phyloP scores from a whole-genome alignment of 1,284 basidiomycete species.

The Erythrobasidium hasegawianum region DNA sequence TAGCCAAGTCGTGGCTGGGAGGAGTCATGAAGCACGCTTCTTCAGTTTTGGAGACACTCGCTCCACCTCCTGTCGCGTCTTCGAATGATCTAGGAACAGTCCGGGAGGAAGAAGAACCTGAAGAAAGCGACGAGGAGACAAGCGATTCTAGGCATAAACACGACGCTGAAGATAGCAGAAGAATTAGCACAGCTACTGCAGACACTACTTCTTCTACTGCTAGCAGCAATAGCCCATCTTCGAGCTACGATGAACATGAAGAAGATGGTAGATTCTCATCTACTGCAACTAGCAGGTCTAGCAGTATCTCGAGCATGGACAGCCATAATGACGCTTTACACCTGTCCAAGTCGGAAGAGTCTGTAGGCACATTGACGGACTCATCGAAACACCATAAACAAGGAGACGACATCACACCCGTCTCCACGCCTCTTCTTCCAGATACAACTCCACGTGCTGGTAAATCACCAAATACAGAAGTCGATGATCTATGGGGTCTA shows the following conservation, averaged over 20 bases:
- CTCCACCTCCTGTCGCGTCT: constrained; percentile 11
- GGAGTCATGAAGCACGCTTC: constrained; percentile 31
- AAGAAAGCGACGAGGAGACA: constrained; percentile 6
- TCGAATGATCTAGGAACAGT: constrained; percentile 21
- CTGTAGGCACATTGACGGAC: not conserved
- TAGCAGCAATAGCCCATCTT: constrained; percentile 17
- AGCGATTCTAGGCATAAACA: not conserved
- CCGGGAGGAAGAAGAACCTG: constrained; percentile 29
- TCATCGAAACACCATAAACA: too few relatives aligned
- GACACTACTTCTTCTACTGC: constrained; percentile 7
- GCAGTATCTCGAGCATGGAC: constrained; percentile 32
- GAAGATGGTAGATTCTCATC: constrained; percentile 27
- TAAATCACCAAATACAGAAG: not conserved
- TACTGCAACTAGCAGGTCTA: constrained; percentile 13
- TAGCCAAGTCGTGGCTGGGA: constrained; percentile 33
- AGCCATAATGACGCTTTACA: not conserved
- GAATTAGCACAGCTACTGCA: constrained; percentile 10
- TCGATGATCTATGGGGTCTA: constrained; percentile 26
- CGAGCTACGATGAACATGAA: constrained; percentile 8
- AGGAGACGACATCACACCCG: constrained; percentile 15
- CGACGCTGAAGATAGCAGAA: not conserved
- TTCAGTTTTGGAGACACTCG: constrained; percentile 17
- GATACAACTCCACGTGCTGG: not conserved
- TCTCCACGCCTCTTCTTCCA: constrained; percentile 13
- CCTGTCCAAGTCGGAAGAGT: not conserved